Conservation (phyloP, 257 asterid species). For the Lycium ferocissimum region DNA sequence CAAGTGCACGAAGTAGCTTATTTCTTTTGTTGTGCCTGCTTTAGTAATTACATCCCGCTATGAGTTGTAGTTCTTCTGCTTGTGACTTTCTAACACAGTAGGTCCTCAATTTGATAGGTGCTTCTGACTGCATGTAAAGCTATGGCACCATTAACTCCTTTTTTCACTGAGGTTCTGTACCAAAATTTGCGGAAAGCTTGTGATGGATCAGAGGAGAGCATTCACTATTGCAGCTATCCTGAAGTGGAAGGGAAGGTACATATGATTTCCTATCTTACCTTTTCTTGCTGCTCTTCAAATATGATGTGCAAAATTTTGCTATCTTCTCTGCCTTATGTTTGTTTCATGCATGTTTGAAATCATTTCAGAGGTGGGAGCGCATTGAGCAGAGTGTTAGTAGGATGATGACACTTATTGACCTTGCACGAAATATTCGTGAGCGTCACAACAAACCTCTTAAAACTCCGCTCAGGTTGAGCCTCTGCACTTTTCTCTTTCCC, state of each 20-base stretch:
- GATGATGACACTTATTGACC: slow-evolving; percentile 90
- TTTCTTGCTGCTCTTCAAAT: slow-evolving; percentile 4
- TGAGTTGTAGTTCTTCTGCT: slow-evolving; percentile 3
- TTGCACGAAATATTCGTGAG: slow-evolving; percentile 92
- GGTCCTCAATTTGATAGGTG: slow-evolving; percentile 43
- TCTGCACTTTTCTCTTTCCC: not conserved
- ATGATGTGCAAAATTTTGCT: not conserved
- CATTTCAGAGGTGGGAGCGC: slow-evolving; percentile 67
- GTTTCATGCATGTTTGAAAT: slow-evolving; percentile 21
- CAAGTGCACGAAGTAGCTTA: slow-evolving; percentile 10
- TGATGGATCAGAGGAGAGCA: slow-evolving; percentile 79
- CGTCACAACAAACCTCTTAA: slow-evolving; percentile 93
- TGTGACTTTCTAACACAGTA: slow-evolving; percentile 9
- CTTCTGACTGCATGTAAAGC: slow-evolving; percentile 91
- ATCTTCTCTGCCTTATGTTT: slow-evolving; percentile 11
- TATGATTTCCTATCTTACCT: not conserved
- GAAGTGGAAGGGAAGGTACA: slow-evolving; percentile 75
- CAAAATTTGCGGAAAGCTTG: slow-evolving; percentile 80
- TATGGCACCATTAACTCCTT: slow-evolving; percentile 99
- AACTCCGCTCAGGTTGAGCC: slow-evolving; percentile 63
- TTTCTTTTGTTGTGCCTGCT: slow-evolving; percentile 26
- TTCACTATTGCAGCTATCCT: slow-evolving; percentile 91
- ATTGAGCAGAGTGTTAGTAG: slow-evolving; percentile 90
- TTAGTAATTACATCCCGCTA: not conserved
- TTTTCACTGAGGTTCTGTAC: slow-evolving; percentile 91